A percentile compares a stretch with the other conserved stretches of the same genome.
phyloP scores from a whole-genome alignment of 495 filamentous ascomycete genomes.

The Trichoderma reesei region DNA sequence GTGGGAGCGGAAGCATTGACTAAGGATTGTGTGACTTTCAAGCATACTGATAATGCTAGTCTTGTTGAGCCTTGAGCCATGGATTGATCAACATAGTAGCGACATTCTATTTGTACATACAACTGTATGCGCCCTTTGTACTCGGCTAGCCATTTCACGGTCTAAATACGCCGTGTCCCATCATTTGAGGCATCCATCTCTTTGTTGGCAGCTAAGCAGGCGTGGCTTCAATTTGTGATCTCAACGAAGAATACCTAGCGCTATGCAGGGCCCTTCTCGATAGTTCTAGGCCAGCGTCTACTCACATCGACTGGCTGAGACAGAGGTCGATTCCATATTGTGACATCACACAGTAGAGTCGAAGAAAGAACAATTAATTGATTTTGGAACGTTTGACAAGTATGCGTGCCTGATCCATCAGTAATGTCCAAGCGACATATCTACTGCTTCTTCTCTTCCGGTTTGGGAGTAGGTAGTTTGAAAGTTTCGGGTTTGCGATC shows the following conservation, averaged over 20 bases:
- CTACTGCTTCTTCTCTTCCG: slow-evolving; percentile 81
- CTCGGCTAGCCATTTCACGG: too few species aligned
- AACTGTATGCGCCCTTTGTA: background rate
- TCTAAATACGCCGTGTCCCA: too few species aligned
- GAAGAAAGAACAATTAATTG: background rate
- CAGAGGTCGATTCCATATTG: background rate
- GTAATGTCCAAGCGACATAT: slow-evolving; percentile 20
- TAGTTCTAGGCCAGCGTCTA: too few species aligned
- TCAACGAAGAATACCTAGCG: too few species aligned
- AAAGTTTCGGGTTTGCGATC: slow-evolving; percentile 80
- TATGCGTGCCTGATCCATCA: background rate
- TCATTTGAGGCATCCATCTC: too few species aligned
- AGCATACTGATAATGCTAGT: background rate
- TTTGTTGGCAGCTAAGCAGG: too few species aligned
- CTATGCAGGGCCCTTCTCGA: too few species aligned
- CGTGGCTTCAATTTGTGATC: too few species aligned
- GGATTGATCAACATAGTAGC: background rate
- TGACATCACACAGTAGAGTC: background rate
- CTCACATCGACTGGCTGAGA: background rate
- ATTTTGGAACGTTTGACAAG: background rate
- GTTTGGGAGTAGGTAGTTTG: slow-evolving; percentile 90
- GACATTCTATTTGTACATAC: background rate
- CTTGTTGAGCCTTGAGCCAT: background rate
- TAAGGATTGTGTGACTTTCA: background rate
- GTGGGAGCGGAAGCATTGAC: background rate